Percentiles rank a stretch among this genome's conserved stretches.
Evolutionary conservation across 495 filamentous ascomycete species (phyloP).

Genomic region (Neurospora terricola): DNA sequence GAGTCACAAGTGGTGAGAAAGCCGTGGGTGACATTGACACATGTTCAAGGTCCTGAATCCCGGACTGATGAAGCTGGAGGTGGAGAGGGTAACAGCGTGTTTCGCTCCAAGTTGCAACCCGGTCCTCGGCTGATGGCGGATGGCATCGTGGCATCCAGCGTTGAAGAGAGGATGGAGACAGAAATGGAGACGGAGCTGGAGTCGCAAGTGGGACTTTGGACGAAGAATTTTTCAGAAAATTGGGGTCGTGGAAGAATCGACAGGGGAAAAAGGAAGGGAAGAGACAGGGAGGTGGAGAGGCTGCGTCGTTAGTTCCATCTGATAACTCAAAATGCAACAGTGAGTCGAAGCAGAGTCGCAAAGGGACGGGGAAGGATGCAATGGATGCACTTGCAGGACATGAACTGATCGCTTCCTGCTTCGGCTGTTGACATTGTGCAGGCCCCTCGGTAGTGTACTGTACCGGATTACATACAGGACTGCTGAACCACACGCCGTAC

Average conservation of each 20-base stretch:
- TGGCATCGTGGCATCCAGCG: not conserved
- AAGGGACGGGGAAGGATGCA: not conserved
- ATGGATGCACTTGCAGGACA: not conserved
- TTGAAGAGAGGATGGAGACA: not conserved
- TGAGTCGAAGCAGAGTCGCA: not conserved
- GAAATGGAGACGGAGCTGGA: not conserved
- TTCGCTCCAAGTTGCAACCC: not conserved
- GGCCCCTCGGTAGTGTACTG: not conserved
- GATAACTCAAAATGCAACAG: slow-evolving; percentile 18
- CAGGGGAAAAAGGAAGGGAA: not conserved
- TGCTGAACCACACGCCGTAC: not conserved
- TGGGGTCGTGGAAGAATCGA: not conserved
- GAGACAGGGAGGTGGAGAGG: not conserved
- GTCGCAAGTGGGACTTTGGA: not conserved
- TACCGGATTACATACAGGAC: not conserved
- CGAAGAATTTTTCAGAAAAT: not conserved
- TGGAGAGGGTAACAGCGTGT: not conserved
- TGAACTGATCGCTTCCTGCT: not conserved
- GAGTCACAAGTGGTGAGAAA: not conserved
- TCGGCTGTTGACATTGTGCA: not conserved
- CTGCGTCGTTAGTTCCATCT: slow-evolving; percentile 18
- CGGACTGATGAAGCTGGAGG: not conserved
- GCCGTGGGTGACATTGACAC: not conserved
- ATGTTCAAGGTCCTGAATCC: not conserved
- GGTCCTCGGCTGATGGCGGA: slow-evolving; percentile 1